Evolutionary conservation across 306 rosid species (phyloP).

Genomic region (Pterocarpus macrocarpus): DNA sequence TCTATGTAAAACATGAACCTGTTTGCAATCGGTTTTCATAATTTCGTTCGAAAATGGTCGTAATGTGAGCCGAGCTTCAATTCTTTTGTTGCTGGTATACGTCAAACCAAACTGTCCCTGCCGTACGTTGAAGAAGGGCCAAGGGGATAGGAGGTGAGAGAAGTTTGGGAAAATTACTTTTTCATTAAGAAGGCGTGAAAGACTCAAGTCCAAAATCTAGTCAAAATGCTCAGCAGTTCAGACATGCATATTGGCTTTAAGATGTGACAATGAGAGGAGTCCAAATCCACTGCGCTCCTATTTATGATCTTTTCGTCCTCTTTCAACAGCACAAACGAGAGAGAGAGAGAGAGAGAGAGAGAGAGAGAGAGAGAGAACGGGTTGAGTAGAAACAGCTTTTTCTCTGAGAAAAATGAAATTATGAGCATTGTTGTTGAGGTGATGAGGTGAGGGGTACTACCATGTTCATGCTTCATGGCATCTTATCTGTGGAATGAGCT

Average conservation of each 20-base stretch:
- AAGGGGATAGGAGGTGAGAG: neutral
- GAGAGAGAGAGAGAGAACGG: too few relatives aligned
- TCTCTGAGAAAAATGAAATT: too few relatives aligned
- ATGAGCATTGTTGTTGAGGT: too few relatives aligned
- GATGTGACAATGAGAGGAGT: slow-evolving; percentile 35
- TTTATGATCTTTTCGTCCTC: slow-evolving; percentile 35
- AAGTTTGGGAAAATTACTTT: neutral
- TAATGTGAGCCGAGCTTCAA: neutral
- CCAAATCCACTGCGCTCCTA: slow-evolving; percentile 23
- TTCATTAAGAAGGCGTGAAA: neutral
- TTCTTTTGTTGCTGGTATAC: neutral
- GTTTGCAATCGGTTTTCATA: too few relatives aligned
- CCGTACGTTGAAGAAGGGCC: neutral
- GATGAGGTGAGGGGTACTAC: too few relatives aligned
- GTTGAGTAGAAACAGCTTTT: too few relatives aligned
- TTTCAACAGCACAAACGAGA: neutral
- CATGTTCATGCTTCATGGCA: too few relatives aligned
- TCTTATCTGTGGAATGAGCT: neutral
- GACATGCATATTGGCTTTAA: slow-evolving; percentile 33
- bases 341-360: neutral
- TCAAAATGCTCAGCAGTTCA: slow-evolving; percentile 36
- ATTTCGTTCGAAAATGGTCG: neutral
- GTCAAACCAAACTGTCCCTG: neutral
- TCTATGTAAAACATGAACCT: too few relatives aligned
- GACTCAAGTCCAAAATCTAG: slow-evolving; percentile 18